Conservation (phyloP, 2,329 filamentous ascomycete genomes). For the Phyllosticta ampelicida region DNA sequence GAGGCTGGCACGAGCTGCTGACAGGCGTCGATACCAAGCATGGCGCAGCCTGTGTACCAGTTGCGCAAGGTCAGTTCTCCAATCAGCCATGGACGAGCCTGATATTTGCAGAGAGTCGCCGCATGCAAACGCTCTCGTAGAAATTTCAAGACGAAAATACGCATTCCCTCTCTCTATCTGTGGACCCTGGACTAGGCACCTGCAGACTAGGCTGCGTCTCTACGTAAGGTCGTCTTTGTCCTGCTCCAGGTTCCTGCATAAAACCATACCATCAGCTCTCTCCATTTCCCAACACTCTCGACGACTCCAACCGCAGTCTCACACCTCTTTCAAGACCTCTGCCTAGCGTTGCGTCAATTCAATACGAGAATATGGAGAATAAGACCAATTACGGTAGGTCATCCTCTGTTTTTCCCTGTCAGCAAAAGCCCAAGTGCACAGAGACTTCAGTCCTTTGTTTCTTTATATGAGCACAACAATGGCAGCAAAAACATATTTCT, state of each 20-base stretch:
- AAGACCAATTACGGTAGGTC: constrained; percentile 2
- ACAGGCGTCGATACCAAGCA: not conserved
- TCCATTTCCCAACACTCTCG: not conserved
- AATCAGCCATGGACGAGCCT: not conserved
- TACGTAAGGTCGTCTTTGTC: not conserved
- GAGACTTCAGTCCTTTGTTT: not conserved
- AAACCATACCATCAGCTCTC: not conserved
- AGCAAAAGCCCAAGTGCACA: not conserved
- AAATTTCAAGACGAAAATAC: not conserved
- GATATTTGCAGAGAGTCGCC: not conserved
- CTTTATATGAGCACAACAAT: not conserved
- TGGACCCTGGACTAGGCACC: not conserved
- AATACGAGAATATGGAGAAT: constrained; percentile 6
- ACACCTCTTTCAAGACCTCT: not conserved
- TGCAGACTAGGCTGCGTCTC: not conserved
- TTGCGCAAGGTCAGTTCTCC: not conserved
- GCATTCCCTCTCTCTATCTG: not conserved
- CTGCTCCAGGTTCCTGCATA: not conserved
- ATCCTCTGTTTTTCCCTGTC: not conserved
- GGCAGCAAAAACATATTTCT: not conserved
- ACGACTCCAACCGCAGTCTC: not conserved
- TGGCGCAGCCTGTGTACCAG: not conserved
- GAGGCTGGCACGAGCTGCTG: not conserved
- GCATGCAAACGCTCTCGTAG: not conserved
- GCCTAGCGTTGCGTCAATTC: not conserved